Conservation (phyloP, 2,329 filamentous ascomycete genomes). For the Pseudopithomyces maydicus region DNA sequence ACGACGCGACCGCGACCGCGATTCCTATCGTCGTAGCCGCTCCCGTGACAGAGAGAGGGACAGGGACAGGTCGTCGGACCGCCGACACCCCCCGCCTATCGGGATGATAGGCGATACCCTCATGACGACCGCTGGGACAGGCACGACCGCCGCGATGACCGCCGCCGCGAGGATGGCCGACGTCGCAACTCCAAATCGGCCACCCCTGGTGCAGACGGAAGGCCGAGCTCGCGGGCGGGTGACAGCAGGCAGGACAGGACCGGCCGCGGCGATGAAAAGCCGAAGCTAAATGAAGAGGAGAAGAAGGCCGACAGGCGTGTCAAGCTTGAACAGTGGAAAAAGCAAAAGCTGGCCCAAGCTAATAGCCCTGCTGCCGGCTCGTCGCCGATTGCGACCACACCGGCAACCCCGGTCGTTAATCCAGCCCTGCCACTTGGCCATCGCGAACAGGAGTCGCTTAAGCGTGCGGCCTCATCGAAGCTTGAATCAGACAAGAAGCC, state of each 20-base stretch:
- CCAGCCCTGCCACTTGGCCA: slow-evolving; percentile 26
- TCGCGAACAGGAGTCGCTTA: slow-evolving; percentile 56
- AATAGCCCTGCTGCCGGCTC: slow-evolving; percentile 61
- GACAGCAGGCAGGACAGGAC: slow-evolving; percentile 52
- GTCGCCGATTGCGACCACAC: slow-evolving; percentile 66
- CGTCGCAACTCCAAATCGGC: slow-evolving; percentile 76
- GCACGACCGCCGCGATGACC: slow-evolving; percentile 68
- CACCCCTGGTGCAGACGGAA: slow-evolving; percentile 28
- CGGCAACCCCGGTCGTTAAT: slow-evolving; percentile 57
- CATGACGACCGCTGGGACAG: slow-evolving; percentile 67
- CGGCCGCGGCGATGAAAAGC: slow-evolving; percentile 59
- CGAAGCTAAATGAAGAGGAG: slow-evolving; percentile 30
- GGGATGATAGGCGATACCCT: slow-evolving; percentile 50
- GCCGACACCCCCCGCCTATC: slow-evolving; percentile 54
- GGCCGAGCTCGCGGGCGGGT: slow-evolving; percentile 33
- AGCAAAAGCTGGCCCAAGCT: slow-evolving; percentile 70
- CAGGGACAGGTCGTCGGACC: slow-evolving; percentile 61
- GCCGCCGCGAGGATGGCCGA: slow-evolving; percentile 66
- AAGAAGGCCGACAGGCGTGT: slow-evolving; percentile 50
- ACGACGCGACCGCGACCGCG: slow-evolving; percentile 48
- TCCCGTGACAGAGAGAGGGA: slow-evolving; percentile 44
- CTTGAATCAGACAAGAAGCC: slow-evolving; percentile 78
- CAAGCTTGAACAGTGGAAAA: slow-evolving; percentile 89
- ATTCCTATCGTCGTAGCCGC: slow-evolving; percentile 20
- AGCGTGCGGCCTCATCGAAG: slow-evolving; percentile 86